Conservation (phyloP, 331 rosid genomes). For the Spiraea crenata region DNA sequence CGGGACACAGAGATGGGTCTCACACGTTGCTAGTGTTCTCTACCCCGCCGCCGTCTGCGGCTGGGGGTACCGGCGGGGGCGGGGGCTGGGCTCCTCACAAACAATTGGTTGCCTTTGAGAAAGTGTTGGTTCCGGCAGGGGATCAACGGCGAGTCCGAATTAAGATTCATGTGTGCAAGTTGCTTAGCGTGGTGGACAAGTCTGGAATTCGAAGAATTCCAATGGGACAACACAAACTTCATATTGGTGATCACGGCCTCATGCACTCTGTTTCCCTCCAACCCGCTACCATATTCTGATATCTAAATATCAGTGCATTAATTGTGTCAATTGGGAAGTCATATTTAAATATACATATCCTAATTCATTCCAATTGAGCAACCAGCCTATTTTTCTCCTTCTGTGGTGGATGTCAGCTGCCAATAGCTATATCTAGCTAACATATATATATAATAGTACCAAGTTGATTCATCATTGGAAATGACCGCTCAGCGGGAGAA, state of each 20-base stretch:
- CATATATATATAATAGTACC: too few relatives aligned
- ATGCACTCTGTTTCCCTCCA: constrained; percentile 35
- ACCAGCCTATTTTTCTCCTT: too few relatives aligned
- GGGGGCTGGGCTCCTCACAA: constrained; percentile 50
- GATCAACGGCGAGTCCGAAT: constrained; percentile 23
- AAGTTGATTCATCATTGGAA: too few relatives aligned
- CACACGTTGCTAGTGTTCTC: constrained; percentile 71
- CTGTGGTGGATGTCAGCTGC: too few relatives aligned
- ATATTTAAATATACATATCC: background rate
- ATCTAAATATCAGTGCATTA: too few relatives aligned
- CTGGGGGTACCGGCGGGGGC: background rate
- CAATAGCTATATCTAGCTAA: too few relatives aligned
- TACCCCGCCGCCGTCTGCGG: constrained; percentile 54
- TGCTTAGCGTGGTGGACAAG: constrained; percentile 42
- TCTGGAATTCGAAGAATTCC: constrained; percentile 43
- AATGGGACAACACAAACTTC: constrained; percentile 33
- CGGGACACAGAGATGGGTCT: constrained; percentile 67
- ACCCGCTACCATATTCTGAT: constrained; percentile 28
- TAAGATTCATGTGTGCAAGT: constrained; percentile 40
- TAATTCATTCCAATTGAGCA: too few relatives aligned
- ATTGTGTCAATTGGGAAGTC: too few relatives aligned
- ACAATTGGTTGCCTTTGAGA: constrained; percentile 41
- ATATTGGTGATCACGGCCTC: constrained; percentile 23
- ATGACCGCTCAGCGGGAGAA: too few relatives aligned
- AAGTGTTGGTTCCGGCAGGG: constrained; percentile 30